Conservation (phyloP, 345 rosid species). For the Gynandropsis gynandra region DNA sequence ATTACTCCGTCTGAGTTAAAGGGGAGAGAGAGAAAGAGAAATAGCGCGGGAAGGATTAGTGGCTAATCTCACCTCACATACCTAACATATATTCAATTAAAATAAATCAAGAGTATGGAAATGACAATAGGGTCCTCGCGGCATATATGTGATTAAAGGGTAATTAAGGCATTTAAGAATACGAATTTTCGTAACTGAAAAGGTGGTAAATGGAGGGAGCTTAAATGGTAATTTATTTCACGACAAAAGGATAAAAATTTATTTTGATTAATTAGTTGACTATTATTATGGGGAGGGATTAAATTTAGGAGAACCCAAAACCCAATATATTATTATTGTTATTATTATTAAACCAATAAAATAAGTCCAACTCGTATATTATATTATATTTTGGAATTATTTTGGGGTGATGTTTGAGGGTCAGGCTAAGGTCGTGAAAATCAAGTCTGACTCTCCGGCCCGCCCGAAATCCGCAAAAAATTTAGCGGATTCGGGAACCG, state of each 20-base stretch:
- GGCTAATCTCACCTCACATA: constrained; percentile 10
- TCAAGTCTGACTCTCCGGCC: too few relatives aligned
- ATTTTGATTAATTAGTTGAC: constrained; percentile 23
- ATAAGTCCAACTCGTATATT: too few relatives aligned
- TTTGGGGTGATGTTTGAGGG: too few relatives aligned
- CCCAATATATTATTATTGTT: not conserved
- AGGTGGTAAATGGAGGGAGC: constrained; percentile 15
- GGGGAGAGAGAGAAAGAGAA: not conserved
- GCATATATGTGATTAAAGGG: constrained; percentile 1
- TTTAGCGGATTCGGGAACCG: too few relatives aligned
- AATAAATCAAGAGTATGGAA: not conserved
- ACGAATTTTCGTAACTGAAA: constrained; percentile 17
- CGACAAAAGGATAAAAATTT: constrained; percentile 8
- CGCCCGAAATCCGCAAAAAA: too few relatives aligned
- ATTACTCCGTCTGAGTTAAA: constrained; percentile 6
- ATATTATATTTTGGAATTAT: too few relatives aligned
- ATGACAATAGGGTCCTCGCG: constrained; percentile 14
- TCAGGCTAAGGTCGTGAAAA: too few relatives aligned
- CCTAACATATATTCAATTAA: not conserved
- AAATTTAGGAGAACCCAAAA: constrained; percentile 16
- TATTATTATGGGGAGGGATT: constrained; percentile 11
- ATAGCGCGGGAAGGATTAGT: constrained; percentile 17
- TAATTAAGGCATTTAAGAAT: constrained; percentile 5
- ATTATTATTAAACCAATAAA: too few relatives aligned
- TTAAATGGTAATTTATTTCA: constrained; percentile 16